These are phyloP conservation scores for Claviceps humidiphila DNA, from an alignment of 2,329 filamentous ascomycete species.

Conservation along the genomic window DNA sequence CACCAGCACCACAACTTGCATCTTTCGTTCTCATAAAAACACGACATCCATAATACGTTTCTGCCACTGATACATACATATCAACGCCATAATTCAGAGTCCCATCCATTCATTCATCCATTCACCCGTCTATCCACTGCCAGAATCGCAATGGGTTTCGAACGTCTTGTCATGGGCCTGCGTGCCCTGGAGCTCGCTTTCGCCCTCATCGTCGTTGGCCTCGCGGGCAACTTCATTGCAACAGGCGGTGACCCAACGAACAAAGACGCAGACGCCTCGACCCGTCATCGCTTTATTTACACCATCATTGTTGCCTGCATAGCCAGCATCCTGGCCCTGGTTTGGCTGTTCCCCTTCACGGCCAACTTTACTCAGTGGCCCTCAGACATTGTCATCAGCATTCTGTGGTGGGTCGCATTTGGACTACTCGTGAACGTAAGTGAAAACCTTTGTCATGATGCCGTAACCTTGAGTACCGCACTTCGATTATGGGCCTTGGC, in stretches of 20 bases:
- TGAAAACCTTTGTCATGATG: conserved; percentile 7
- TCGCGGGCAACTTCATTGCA: conserved; percentile 54
- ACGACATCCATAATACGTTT: not conserved
- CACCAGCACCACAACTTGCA: not conserved
- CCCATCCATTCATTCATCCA: not conserved
- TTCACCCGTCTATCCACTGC: no score
- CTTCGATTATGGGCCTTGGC: not conserved
- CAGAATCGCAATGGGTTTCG: conserved; percentile 21
- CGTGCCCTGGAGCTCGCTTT: conserved; percentile 47
- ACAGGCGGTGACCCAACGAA: conserved; percentile 14
- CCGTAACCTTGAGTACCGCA: not conserved
- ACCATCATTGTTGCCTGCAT: conserved; percentile 57
- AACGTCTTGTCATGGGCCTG: conserved; percentile 26
- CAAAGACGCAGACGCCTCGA: conserved; percentile 32
- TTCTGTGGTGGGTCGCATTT: conserved; percentile 58
- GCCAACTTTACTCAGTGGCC: conserved; percentile 57
- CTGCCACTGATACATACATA: not conserved
- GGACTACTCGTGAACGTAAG: conserved; percentile 50
- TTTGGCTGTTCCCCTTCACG: conserved; percentile 63
- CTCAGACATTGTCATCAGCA: conserved; percentile 53
- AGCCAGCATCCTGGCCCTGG: conserved; percentile 52
- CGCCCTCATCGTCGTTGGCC: conserved; percentile 57
- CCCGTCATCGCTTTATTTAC: conserved; percentile 57
- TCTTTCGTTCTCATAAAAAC: not conserved
- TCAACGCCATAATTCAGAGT: not conserved